phyloP scores from a whole-genome alignment of 192 early-diverging fungal genomes.

The Backusella westeae region DNA sequence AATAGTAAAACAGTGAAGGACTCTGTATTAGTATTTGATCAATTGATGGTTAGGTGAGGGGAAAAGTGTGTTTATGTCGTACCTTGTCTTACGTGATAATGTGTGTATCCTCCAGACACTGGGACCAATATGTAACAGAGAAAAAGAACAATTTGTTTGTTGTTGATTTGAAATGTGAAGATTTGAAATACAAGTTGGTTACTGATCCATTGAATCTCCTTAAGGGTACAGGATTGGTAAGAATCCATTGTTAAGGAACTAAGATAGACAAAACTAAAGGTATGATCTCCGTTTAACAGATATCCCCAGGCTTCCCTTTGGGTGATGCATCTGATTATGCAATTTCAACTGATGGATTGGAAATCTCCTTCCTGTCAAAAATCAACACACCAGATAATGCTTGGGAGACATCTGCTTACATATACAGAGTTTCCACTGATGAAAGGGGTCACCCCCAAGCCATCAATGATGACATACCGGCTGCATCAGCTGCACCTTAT shows the following conservation, averaged over 20 bases:
- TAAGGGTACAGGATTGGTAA: constrained; percentile 43
- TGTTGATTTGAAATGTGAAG: constrained; percentile 32
- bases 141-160: constrained; percentile 64
- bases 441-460: constrained; percentile 42
- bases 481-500: constrained; percentile 61
- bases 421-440: constrained; percentile 60
- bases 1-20: constrained; percentile 43
- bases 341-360: constrained; percentile 61
- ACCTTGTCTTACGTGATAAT: neutral
- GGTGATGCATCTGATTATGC: constrained; percentile 61
- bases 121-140: constrained; percentile 66
- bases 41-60: constrained; percentile 63
- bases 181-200: constrained; percentile 39
- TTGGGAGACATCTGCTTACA: constrained; percentile 73
- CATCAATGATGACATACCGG: constrained; percentile 46
- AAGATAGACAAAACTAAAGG: neutral
- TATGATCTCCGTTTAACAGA: constrained; percentile 12
- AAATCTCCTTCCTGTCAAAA: constrained; percentile 71
- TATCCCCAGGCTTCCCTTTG: constrained; percentile 48
- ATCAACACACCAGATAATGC: constrained; percentile 57
- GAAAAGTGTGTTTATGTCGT: neutral
- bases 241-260: neutral
- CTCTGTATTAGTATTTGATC: constrained; percentile 60
- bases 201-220: constrained; percentile 54
- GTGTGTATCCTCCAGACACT: constrained; percentile 49